Conservation (phyloP, 805 yeast genomes). For the Ogataea henricii region DNA sequence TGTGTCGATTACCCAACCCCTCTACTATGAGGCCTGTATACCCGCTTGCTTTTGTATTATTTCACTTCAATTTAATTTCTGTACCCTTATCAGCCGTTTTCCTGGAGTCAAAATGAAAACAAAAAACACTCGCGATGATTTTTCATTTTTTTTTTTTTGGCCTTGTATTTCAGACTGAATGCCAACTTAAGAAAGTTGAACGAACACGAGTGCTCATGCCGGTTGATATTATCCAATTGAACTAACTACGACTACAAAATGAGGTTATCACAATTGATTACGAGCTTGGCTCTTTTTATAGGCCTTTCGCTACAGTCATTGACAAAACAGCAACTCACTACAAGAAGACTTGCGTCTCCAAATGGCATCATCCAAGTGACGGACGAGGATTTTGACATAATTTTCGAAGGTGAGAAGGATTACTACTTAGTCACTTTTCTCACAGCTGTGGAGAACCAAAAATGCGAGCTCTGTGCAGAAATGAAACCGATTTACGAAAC, state of each 20-base stretch:
- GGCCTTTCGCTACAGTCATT: constrained; percentile 14
- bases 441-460: constrained; percentile 43
- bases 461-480: constrained; percentile 50
- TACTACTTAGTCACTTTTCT: constrained; percentile 53
- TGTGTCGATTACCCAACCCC: no score
- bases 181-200: no score
- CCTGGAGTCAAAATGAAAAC: no score
- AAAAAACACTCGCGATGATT: no score
- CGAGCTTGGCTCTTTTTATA: background rate
- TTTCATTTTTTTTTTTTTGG: background rate
- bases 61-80: background rate
- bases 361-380: constrained; percentile 45
- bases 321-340: constrained; percentile 18
- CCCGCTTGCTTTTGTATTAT: background rate
- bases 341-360: constrained; percentile 16
- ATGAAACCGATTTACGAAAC: constrained; percentile 43
- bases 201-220: no score
- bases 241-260: background rate
- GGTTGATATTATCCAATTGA: no score
- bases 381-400: constrained; percentile 40
- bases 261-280: background rate
- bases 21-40: background rate
- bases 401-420: constrained; percentile 51
- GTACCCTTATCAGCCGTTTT: background rate
- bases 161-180: background rate